Evolutionary conservation across 2,329 filamentous ascomycete genomes (phyloP).

Genomic region (Beauveria varroae): DNA sequence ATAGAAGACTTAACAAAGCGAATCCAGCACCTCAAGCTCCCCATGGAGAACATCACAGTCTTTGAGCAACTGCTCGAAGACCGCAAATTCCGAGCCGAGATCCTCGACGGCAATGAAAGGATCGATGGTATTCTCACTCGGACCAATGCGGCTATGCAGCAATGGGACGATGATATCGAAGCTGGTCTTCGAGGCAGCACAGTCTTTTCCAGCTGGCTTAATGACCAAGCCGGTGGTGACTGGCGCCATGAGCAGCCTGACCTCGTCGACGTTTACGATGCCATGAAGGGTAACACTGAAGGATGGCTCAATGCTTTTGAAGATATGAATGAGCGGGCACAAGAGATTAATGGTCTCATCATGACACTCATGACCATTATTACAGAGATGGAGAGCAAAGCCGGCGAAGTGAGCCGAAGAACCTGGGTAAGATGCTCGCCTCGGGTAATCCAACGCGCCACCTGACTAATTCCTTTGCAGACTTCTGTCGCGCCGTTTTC

Average conservation of each 20-base stretch:
- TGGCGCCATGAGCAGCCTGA: constrained; percentile 56
- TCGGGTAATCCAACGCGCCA: neutral
- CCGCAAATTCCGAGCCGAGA: constrained; percentile 69
- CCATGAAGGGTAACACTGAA: constrained; percentile 89
- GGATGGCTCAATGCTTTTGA: constrained; percentile 80
- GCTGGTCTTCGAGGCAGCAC: constrained; percentile 70
- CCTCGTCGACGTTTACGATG: constrained; percentile 66
- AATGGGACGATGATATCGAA: constrained; percentile 69
- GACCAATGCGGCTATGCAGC: constrained; percentile 67
- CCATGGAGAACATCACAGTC: constrained; percentile 71
- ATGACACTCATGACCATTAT: constrained; percentile 69
- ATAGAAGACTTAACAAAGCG: constrained; percentile 72
- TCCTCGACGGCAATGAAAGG: constrained; percentile 80
- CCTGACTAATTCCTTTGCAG: neutral
- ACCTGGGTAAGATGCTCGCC: constrained; percentile 52
- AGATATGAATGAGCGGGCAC: constrained; percentile 65
- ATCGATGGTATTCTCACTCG: constrained; percentile 85
- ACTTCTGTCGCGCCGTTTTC: constrained; percentile 7
- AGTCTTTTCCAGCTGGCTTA: constrained; percentile 70
- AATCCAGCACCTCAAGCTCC: constrained; percentile 71
- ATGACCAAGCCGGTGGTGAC: constrained; percentile 53
- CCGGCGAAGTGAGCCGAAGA: constrained; percentile 73
- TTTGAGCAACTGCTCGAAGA: constrained; percentile 89
- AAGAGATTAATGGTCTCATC: constrained; percentile 61
- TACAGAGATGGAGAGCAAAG: constrained; percentile 77